Evolutionary conservation across 75 land plant species (phyloP).

Genomic region (Adiantum capillusveneris): DNA sequence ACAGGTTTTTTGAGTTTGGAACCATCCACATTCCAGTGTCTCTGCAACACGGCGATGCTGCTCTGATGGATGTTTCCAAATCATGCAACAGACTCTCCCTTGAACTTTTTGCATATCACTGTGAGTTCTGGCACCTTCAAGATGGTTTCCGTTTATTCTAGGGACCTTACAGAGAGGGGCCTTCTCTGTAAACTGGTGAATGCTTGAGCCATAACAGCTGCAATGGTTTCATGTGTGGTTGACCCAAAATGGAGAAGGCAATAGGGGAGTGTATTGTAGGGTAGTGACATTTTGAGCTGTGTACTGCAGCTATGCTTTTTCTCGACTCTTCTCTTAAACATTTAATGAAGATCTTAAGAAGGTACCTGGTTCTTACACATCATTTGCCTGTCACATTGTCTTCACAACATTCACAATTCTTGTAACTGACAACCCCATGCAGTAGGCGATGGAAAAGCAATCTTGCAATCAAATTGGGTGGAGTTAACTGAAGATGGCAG

Average conservation of each 20-base stretch:
- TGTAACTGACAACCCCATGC: constrained; percentile 1
- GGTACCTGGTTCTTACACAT: too few relatives aligned
- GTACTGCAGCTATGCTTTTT: too few relatives aligned
- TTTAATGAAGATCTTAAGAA: too few relatives aligned
- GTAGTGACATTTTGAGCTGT: too few relatives aligned
- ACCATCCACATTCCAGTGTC: constrained; percentile 25
- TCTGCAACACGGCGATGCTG: constrained; percentile 10
- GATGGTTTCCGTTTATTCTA: too few relatives aligned
- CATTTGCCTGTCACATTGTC: too few relatives aligned
- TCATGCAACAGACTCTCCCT: constrained; percentile 21
- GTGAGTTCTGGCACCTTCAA: constrained; percentile 13
- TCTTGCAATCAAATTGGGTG: constrained; percentile 13
- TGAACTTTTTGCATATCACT: constrained; percentile 17
- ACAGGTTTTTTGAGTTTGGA: constrained; percentile 38
- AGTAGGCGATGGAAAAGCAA: constrained; percentile 28
- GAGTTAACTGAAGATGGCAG: constrained; percentile 15
- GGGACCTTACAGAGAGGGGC: too few relatives aligned
- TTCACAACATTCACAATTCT: too few relatives aligned
- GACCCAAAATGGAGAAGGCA: too few relatives aligned
- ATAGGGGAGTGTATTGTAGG: too few relatives aligned
- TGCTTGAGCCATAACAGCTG: background rate
- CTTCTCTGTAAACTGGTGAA: background rate
- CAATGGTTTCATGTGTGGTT: background rate
- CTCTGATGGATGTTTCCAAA: constrained; percentile 15
- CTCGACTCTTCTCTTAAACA: too few relatives aligned